Percentiles rank a stretch among this genome's conserved stretches.
phyloP scores from a whole-genome alignment of 139 green algal species.

The Pseudopediastrum boryanum region DNA sequence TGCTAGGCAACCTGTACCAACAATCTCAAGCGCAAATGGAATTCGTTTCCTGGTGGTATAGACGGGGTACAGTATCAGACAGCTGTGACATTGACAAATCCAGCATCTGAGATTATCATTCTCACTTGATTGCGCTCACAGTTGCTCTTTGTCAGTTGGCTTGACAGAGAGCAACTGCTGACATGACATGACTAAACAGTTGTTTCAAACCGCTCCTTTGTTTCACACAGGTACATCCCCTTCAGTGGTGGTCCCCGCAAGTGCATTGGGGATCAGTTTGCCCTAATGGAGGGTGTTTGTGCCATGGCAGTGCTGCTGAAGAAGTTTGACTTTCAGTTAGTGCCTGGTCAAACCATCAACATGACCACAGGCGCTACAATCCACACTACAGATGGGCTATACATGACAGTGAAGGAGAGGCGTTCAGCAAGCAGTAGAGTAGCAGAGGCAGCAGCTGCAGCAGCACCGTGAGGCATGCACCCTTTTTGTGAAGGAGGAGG shows the following conservation, averaged over 20 bases:
- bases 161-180: too few relatives aligned
- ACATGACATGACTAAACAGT: too few relatives aligned
- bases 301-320: slow-evolving; percentile 85
- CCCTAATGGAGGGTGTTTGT: slow-evolving; percentile 91
- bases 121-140: too few relatives aligned
- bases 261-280: slow-evolving; percentile 98
- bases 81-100: too few relatives aligned
- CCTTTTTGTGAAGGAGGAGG: neutral
- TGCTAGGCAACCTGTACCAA: too few relatives aligned
- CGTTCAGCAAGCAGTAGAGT: neutral
- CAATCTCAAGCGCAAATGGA: too few relatives aligned
- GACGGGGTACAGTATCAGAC: too few relatives aligned
- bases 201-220: too few relatives aligned
- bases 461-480: slow-evolving; percentile 9
- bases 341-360: slow-evolving; percentile 81
- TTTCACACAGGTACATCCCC: slow-evolving; percentile 78
- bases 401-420: slow-evolving; percentile 74
- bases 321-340: slow-evolving; percentile 80
- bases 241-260: slow-evolving; percentile 92
- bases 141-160: too few relatives aligned
- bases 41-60: too few relatives aligned
- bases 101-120: too few relatives aligned
- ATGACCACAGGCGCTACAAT: slow-evolving; percentile 98
- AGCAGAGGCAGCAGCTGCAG: slow-evolving; percentile 18
- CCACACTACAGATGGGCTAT: slow-evolving; percentile 90